These are phyloP conservation scores for Hyaloscypha bicolor DNA, from an alignment of 495 filamentous ascomycete genomes.

Conservation along the genomic window DNA sequence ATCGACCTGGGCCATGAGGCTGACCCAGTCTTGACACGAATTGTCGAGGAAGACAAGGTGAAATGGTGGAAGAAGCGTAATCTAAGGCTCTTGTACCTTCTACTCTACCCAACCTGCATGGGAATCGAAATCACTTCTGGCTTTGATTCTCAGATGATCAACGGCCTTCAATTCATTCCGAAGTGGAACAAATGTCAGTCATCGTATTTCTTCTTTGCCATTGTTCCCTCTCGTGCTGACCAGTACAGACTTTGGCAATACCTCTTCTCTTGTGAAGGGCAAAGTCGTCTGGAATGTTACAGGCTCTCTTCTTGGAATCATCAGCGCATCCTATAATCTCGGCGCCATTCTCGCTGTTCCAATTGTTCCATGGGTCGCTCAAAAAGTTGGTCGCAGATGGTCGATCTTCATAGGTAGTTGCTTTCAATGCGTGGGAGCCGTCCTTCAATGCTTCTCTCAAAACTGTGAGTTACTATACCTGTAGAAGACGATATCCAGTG, in stretches of 20 bases:
- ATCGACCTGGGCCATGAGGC: neutral
- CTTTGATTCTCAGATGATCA: constrained; percentile 64
- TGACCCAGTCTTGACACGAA: constrained; percentile 52
- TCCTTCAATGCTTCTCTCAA: neutral
- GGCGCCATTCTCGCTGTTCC: constrained; percentile 52
- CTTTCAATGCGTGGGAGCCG: constrained; percentile 49
- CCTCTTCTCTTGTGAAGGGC: too few relatives aligned
- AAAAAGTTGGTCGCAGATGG: constrained; percentile 47
- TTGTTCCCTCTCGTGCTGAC: too few relatives aligned
- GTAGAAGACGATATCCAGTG: neutral
- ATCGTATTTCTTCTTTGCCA: too few relatives aligned
- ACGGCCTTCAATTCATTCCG: constrained; percentile 1
- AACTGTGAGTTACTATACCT: neutral
- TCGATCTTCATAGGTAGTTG: constrained; percentile 53
- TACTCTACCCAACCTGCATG: constrained; percentile 66
- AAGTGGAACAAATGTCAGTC: constrained; percentile 10
- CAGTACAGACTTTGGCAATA: too few relatives aligned
- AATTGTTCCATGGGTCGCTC: constrained; percentile 47
- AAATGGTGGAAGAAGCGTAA: constrained; percentile 67
- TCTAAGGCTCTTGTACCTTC: constrained; percentile 59
- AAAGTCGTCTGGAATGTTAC: too few relatives aligned
- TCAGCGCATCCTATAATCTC: constrained; percentile 39
- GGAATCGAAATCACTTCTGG: constrained; percentile 68
- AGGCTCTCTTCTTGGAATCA: too few relatives aligned
- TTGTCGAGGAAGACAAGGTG: constrained; percentile 55